Evolutionary conservation across 2,329 filamentous ascomycete species (phyloP), one percentile per base, ranked within the genome.

Genomic region (Cryphonectria carpinicola): DNA sequence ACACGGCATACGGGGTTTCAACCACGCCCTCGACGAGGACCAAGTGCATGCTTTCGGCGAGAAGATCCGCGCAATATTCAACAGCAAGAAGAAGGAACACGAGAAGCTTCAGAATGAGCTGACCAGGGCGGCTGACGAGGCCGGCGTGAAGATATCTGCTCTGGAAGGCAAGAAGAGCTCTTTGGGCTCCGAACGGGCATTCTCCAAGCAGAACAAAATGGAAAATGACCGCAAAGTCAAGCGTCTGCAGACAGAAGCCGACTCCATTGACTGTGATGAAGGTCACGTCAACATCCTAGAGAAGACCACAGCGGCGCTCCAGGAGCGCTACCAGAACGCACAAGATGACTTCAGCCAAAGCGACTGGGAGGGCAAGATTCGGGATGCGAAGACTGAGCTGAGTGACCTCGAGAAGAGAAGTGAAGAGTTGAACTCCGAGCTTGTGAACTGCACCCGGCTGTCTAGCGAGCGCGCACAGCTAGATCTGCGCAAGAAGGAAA

Each of bases 391-490:
- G 66, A 81, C 84, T 19, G 87, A 89, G 73, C 83, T 97, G 14
- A 88, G 88, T 72, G 84, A 87, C 60, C 81, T 97, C 1, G 94
- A 98, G 76, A 89, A 87, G 28, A 89, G 92, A 76, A 91, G 88
- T 71, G 89, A 92, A 49, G 89, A 86, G 74, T 85, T 98, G 39
- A 91, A 92, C 61, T 84, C 87, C n/a, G 95, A 98, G 78, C 87
- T 98, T 49, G 87, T 94, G 11, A 92, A 97, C 76, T 93, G 92
- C 71, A 97, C 93, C 2, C 90, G 91, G 70, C 88, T 93, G 70
- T 94, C 94, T 7, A 90, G 91, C 4, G 94, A 97, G 73, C 88
- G 94, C 52, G 96, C 95, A 17, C 91, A 93, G 75, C 86, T 99
- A 14, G 93, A 97, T 70, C 90, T 93, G 75, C 86, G 95, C 46